These are phyloP conservation scores for Phialophora verrucosa DNA, from an alignment of 2,329 filamentous ascomycete genomes.

Conservation along the genomic window DNA sequence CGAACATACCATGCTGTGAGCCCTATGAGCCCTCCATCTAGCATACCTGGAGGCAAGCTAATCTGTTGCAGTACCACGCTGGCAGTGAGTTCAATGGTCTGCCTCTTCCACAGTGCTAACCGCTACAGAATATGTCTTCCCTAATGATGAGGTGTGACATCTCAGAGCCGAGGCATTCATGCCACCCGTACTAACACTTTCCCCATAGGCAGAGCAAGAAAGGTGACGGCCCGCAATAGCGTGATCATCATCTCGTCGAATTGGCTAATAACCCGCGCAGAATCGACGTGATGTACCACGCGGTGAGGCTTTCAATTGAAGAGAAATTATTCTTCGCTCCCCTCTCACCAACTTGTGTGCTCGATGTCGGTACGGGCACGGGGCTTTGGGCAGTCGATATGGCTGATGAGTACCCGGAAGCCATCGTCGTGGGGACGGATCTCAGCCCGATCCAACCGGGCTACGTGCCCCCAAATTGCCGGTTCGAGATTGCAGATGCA, in stretches of 20 bases:
- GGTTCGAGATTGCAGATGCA: constrained; percentile 16
- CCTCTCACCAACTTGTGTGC: background rate
- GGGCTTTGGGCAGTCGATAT: constrained; percentile 36
- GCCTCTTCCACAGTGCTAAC: background rate
- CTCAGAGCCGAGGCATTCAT: background rate
- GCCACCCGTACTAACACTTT: background rate
- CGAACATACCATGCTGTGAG: background rate
- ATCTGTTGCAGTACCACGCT: background rate
- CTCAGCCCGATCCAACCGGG: background rate
- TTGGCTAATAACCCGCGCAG: background rate
- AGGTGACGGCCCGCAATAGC: background rate
- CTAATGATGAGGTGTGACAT: background rate
- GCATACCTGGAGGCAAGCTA: background rate
- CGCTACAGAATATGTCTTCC: background rate
- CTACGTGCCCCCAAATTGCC: constrained; percentile 37
- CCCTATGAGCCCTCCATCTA: background rate
- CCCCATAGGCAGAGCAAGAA: background rate
- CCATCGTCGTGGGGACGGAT: background rate
- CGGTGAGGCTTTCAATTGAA: background rate
- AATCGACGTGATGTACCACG: background rate
- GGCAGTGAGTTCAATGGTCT: background rate
- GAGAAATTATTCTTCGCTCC: background rate
- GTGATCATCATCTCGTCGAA: background rate
- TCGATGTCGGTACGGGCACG: constrained; percentile 35
- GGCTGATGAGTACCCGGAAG: background rate